phyloP scores from a whole-genome alignment of 106 monocot species.

The Dendrobium officinale region DNA sequence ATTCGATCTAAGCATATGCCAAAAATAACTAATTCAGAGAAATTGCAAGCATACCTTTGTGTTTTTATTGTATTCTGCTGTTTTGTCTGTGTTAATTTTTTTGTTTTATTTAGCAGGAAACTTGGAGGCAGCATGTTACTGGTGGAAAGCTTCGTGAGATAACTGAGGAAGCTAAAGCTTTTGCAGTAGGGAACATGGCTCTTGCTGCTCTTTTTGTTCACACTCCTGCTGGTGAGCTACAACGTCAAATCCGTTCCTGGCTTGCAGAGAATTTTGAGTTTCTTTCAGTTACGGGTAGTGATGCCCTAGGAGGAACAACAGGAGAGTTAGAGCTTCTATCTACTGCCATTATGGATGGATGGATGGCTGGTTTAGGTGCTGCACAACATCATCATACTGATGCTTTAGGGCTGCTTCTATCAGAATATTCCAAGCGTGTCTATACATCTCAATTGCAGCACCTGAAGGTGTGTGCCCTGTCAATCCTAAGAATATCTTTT shows the following conservation, averaged over 20 bases:
- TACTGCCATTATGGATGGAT: slow-evolving; percentile 99
- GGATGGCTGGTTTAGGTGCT: slow-evolving; percentile 99
- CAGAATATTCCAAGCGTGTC: slow-evolving; percentile 87
- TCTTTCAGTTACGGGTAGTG: slow-evolving; percentile 72
- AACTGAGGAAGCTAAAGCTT: slow-evolving; percentile 94
- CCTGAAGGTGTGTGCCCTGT: slow-evolving; percentile 56
- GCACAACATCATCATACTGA: slow-evolving; percentile 76
- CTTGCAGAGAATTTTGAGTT: slow-evolving; percentile 98
- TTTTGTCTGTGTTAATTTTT: neutral
- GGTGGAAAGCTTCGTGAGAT: slow-evolving; percentile 94
- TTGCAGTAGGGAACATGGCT: slow-evolving; percentile 80
- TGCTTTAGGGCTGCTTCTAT: slow-evolving; percentile 88
- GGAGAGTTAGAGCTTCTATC: slow-evolving; percentile 88
- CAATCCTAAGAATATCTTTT: neutral
- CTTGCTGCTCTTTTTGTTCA: slow-evolving; percentile 98
- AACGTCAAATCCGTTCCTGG: slow-evolving; percentile 93
- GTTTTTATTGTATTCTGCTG: neutral
- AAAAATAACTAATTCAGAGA: neutral
- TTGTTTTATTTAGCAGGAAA: slow-evolving; percentile 48
- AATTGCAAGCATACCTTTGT: neutral
- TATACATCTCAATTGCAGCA: slow-evolving; percentile 90
- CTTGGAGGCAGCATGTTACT: slow-evolving; percentile 94
- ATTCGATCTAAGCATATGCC: neutral
- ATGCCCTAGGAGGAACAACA: slow-evolving; percentile 51
- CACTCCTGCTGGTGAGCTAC: slow-evolving; percentile 97